These are phyloP conservation scores for Spathaspora sp. DNA, from an alignment of 805 yeast genomes.

Conservation along the genomic window DNA sequence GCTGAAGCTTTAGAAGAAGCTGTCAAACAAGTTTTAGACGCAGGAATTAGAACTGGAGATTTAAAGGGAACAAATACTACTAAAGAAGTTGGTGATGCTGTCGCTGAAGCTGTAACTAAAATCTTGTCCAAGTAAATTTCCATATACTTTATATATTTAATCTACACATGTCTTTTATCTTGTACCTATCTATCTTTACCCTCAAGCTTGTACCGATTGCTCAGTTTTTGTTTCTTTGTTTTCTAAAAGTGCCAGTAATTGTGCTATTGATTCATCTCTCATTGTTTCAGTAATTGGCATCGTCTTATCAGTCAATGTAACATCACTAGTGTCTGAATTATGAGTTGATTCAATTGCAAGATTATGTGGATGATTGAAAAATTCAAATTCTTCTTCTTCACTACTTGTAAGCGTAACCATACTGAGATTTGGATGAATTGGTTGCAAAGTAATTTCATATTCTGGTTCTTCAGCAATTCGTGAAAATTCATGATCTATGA, in stretches of 20 bases:
- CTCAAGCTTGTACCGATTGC: too few species aligned
- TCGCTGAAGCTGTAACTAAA: slow-evolving; percentile 67
- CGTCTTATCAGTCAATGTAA: slow-evolving; percentile 15
- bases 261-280: slow-evolving; percentile 28
- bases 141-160: background rate
- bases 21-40: slow-evolving; percentile 75
- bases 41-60: slow-evolving; percentile 88
- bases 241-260: slow-evolving; percentile 10
- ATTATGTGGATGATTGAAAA: background rate
- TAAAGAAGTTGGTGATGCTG: slow-evolving; percentile 90
- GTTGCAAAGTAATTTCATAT: background rate
- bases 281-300: slow-evolving; percentile 3
- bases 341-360: too few species aligned
- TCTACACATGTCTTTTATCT: background rate
- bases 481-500: slow-evolving; percentile 26
- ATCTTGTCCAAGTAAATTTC: slow-evolving; percentile 32
- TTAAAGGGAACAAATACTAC: slow-evolving; percentile 83
- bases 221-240: too few species aligned
- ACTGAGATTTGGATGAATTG: slow-evolving; percentile 6
- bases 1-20: slow-evolving; percentile 89
- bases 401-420: slow-evolving; percentile 7
- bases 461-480: background rate
- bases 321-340: slow-evolving; percentile 15
- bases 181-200: too few species aligned
- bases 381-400: background rate